Evolutionary conservation across 331 rosid species (phyloP).

Genomic region (Quercus tomentella): DNA sequence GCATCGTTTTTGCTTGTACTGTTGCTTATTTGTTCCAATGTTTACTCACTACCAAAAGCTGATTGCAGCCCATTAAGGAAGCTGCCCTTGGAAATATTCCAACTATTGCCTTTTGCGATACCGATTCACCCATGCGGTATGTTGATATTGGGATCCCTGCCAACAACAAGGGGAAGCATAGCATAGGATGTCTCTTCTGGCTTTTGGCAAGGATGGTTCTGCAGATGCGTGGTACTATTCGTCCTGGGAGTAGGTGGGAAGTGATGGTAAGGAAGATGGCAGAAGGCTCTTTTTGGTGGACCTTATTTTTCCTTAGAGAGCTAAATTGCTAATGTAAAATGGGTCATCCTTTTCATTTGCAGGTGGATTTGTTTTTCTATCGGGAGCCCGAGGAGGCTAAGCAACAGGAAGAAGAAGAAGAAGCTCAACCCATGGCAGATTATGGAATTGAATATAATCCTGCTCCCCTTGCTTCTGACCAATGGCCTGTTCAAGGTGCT

Average conservation of each 20-base stretch:
- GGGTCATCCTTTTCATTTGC: neutral
- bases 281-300: neutral
- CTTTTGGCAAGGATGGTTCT: constrained; percentile 81
- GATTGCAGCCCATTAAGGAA: constrained; percentile 79
- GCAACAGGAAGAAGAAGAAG: constrained; percentile 67
- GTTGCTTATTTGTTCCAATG: neutral
- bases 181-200: constrained; percentile 87
- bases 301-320: neutral
- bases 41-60: neutral
- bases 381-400: constrained; percentile 70
- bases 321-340: neutral
- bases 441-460: constrained; percentile 54
- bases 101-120: constrained; percentile 84
- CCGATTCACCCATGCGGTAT: constrained; percentile 77
- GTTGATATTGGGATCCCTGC: constrained; percentile 95
- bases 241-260: constrained; percentile 77
- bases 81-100: constrained; percentile 89
- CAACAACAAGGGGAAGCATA: constrained; percentile 87
- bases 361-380: constrained; percentile 85
- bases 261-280: constrained; percentile 55
- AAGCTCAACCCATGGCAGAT: constrained; percentile 29
- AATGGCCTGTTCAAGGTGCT: constrained; percentile 53
- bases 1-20: neutral
- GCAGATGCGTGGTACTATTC: constrained; percentile 76
- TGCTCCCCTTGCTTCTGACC: constrained; percentile 28